Base-by-base conservation (phyloP, 1,284 basidiomycete genomes). In the Tylopilus sp. region DNA sequence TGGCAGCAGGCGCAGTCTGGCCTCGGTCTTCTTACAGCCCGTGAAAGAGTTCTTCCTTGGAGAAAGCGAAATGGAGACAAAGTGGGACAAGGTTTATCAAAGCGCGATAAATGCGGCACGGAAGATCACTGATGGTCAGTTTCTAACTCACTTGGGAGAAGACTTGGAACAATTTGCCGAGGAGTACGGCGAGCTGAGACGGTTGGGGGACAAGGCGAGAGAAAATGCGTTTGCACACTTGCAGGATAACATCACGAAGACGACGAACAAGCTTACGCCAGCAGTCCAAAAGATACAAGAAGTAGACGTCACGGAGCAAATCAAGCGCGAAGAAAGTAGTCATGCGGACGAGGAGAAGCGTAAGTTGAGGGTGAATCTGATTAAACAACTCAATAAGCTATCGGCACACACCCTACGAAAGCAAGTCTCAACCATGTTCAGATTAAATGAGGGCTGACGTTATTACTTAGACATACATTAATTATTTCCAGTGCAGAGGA, bases 321-420 rank as follows among this genome's bases (percentile, higher is more conserved):
- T 61, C 43, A 47, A 36, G 33, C 17, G 11, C 24, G 40, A 51
- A 7, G 0, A 56, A 35, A 7, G 31, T 21, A 4, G 53, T 35
- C n/a, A 4, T 17, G 34, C 57, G 18, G 60, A 59, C 2, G 43
- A 57, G 9, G 59, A 61, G 4, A 46, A 55, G 11, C 17, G 48
- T 7, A 48, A 43, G 18, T 24, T 59, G 6, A 60, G 65, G 20
- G 11, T 35, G 2, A 17, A 44, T 0, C 53, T 73, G 29, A 64
- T 74, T 36, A 50, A 39, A n/a, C 45, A 46, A 1, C 24, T 70
- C 11, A 70, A 68, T 8, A 11, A 24, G 4, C 9, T 34, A 10
- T 64, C 64, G 28, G 3, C 44, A 7, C 21, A 35, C n/a, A 15
- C 34, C 8, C 4, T 17, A 35, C 34, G 4, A 9, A 35, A 8